Conservation (phyloP, 192 early-diverging fungal species). For the Rhizoclosmatium globosum region DNA sequence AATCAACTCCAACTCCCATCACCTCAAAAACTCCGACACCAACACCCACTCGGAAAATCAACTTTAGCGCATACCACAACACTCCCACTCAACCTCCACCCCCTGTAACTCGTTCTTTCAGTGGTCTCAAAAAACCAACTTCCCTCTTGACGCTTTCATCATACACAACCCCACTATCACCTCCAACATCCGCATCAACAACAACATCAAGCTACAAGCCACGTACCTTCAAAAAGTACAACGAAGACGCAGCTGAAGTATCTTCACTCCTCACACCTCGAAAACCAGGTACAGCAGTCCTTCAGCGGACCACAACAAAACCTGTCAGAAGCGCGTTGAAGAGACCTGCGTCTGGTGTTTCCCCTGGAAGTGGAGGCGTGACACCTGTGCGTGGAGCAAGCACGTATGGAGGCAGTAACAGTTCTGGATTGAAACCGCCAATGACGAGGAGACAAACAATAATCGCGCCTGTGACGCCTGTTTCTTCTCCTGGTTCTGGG, state of each 20-base stretch:
- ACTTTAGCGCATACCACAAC: slow-evolving; percentile 11
- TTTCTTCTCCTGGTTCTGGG: too few relatives aligned
- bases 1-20: neutral
- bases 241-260: slow-evolving; percentile 9
- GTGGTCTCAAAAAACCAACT: neutral
- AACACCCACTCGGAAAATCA: slow-evolving; percentile 22
- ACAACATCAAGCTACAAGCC: slow-evolving; percentile 39
- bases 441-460: too few relatives aligned
- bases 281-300: neutral
- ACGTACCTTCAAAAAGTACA: slow-evolving; percentile 50
- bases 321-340: neutral
- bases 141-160: slow-evolving; percentile 10
- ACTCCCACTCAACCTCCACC: neutral
- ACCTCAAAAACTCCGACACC: neutral
- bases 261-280: neutral
- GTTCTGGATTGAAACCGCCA: too few relatives aligned
- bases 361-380: neutral
- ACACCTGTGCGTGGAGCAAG: neutral
- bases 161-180: neutral
- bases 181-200: neutral
- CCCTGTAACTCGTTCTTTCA: neutral
- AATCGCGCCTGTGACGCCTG: too few relatives aligned
- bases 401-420: too few relatives aligned
- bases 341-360: too few relatives aligned
- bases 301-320: neutral